These are phyloP conservation scores for Stromatinia cepivora DNA, from an alignment of 2,329 filamentous ascomycete genomes.

Conservation along the genomic window DNA sequence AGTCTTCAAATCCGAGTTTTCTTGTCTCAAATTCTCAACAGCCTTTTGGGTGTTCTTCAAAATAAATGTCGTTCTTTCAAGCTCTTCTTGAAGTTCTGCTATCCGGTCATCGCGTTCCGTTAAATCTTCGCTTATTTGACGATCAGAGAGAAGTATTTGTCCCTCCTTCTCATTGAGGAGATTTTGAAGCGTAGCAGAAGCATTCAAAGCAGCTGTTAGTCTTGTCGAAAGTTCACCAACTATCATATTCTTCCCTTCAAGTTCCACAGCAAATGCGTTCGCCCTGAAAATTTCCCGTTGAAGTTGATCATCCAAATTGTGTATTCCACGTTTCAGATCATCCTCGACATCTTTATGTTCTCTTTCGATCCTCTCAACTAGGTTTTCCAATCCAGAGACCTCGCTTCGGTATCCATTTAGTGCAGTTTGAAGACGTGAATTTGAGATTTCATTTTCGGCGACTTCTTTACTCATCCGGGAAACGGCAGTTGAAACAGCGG, in stretches of 20 bases:
- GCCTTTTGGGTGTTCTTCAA: constrained; percentile 37
- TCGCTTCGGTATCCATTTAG: constrained; percentile 56
- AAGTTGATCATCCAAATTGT: constrained; percentile 37
- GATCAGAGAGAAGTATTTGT: constrained; percentile 3
- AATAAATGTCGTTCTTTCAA: constrained; percentile 49
- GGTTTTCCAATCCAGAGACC: constrained; percentile 53
- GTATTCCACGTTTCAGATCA: constrained; percentile 27
- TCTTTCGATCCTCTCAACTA: constrained; percentile 52
- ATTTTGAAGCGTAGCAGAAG: constrained; percentile 44
- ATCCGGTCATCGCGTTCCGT: constrained; percentile 54
- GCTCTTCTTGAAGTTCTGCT: constrained; percentile 49
- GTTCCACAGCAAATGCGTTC: constrained; percentile 34
- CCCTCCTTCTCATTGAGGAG: constrained; percentile 34
- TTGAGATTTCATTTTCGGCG: constrained; percentile 45
- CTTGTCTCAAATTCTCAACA: constrained; percentile 15
- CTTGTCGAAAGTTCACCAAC: constrained; percentile 49
- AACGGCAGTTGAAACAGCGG: constrained; percentile 27
- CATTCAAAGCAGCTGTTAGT: constrained; percentile 46
- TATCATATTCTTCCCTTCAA: constrained; percentile 44
- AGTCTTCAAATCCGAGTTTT: constrained; percentile 31
- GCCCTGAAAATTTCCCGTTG: constrained; percentile 43
- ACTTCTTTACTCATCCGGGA: constrained; percentile 32
- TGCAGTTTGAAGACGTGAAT: constrained; percentile 53
- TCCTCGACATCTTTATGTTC: constrained; percentile 34
- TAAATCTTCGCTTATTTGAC: constrained; percentile 48